phyloP scores from a whole-genome alignment of 371 early-diverging fungal species.

The Circinella umbellata region DNA sequence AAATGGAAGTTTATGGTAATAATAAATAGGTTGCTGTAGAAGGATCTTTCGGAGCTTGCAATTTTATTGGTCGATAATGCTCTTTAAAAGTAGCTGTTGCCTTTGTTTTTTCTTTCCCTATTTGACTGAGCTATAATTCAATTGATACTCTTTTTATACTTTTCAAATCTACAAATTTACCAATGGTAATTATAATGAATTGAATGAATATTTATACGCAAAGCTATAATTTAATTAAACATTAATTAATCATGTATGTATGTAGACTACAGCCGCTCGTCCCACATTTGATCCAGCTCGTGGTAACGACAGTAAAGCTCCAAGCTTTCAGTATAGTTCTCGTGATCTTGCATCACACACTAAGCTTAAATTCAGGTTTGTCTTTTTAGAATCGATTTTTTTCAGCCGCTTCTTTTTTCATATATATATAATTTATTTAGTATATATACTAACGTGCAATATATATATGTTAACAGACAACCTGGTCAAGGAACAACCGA shows the following conservation, averaged over 20 bases:
- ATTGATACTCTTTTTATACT: background rate
- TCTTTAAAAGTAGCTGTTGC: background rate
- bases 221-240: background rate
- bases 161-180: background rate
- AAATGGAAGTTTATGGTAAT: too few species aligned
- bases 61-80: background rate
- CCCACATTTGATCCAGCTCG: conserved; percentile 88
- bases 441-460: background rate
- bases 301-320: conserved; percentile 77
- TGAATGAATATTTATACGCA: too few species aligned
- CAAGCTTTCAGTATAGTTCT: conserved; percentile 74
- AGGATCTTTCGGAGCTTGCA: too few species aligned
- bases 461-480: conserved; percentile 54
- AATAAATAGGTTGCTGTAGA: too few species aligned
- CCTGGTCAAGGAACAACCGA: conserved; percentile 80
- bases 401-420: too few species aligned
- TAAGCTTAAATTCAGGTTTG: conserved; percentile 82
- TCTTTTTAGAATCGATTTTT: background rate
- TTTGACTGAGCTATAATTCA: too few species aligned
- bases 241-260: background rate
- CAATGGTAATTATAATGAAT: background rate
- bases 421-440: background rate
- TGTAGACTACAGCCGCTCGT: conserved; percentile 77
- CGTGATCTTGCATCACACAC: conserved; percentile 88
- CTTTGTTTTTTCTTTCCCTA: too few species aligned